phyloP scores from a whole-genome alignment of 495 filamentous ascomycete genomes.

The Aspergillus sclerotiicarbonarius region DNA sequence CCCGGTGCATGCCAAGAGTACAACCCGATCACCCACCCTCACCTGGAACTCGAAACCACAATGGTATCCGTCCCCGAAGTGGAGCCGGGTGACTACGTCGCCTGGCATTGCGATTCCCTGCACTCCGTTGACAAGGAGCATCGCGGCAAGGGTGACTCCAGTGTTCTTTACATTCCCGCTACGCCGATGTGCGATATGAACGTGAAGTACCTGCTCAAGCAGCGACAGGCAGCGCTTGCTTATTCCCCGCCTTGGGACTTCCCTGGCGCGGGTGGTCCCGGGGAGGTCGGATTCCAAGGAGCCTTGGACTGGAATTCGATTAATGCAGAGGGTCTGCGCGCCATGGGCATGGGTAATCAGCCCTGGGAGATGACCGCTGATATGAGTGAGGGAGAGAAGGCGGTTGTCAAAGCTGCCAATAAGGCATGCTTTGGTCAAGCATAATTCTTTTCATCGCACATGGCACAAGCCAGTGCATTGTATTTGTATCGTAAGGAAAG shows the following conservation, averaged over 20 bases:
- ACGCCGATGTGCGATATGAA: conserved; percentile 78
- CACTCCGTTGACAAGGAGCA: conserved; percentile 84
- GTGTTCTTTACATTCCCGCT: conserved; percentile 83
- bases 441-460: background rate
- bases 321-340: conserved; percentile 48
- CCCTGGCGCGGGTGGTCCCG: conserved; percentile 57
- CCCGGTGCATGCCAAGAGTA: conserved; percentile 78
- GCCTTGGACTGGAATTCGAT: conserved; percentile 40
- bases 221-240: conserved; percentile 54
- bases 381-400: conserved; percentile 54
- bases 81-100: conserved; percentile 80
- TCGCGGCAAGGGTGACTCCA: conserved; percentile 65
- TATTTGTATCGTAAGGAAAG: background rate
- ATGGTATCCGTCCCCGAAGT: conserved; percentile 82
- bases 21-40: conserved; percentile 67
- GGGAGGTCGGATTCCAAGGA: conserved; percentile 42
- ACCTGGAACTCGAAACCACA: conserved; percentile 64
- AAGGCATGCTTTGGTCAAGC: conserved; percentile 41
- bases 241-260: conserved; percentile 56
- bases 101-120: conserved; percentile 84
- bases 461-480: background rate
- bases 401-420: conserved; percentile 59
- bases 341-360: conserved; percentile 57
- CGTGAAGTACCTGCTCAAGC: conserved; percentile 63
- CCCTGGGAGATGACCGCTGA: conserved; percentile 47